These are phyloP conservation scores for Gloeostereum incarnatum DNA, from an alignment of 768 basidiomycete species.

Conservation along the genomic window DNA sequence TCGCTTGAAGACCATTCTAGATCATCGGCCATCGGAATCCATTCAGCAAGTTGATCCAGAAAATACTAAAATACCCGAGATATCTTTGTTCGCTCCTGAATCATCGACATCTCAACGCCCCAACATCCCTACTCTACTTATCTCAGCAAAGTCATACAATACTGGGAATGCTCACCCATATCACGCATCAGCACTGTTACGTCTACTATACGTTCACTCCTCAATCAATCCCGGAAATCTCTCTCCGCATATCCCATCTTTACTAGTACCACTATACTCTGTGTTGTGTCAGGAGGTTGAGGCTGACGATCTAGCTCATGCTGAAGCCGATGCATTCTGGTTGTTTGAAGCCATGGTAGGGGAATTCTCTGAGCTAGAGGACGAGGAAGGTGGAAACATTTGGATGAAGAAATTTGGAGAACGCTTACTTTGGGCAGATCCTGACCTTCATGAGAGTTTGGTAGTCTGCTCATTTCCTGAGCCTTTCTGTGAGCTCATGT, in stretches of 20 bases:
- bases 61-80: no score
- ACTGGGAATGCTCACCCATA: slow-evolving; percentile 42
- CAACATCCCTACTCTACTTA: slow-evolving; percentile 26
- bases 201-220: slow-evolving; percentile 64
- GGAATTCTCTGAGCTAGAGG: slow-evolving; percentile 68
- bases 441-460: slow-evolving; percentile 48
- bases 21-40: slow-evolving; percentile 13
- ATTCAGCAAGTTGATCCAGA: no score
- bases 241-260: slow-evolving; percentile 58
- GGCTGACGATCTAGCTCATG: slow-evolving; percentile 49
- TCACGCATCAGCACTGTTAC: slow-evolving; percentile 56
- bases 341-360: slow-evolving; percentile 65
- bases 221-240: slow-evolving; percentile 63
- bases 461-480: slow-evolving; percentile 24
- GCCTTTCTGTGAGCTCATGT: slow-evolving; percentile 2
- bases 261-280: slow-evolving; percentile 62
- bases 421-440: slow-evolving; percentile 52
- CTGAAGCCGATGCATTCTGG: slow-evolving; percentile 81
- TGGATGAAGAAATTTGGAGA: slow-evolving; percentile 62
- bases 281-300: slow-evolving; percentile 55
- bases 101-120: slow-evolving; percentile 6
- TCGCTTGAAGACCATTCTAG: slow-evolving; percentile 38
- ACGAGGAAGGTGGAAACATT: slow-evolving; percentile 46
- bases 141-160: slow-evolving; percentile 34
- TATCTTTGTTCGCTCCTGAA: no score